phyloP scores from a whole-genome alignment of 2,329 filamentous ascomycete genomes.

The Aspergillus calidoustus region DNA sequence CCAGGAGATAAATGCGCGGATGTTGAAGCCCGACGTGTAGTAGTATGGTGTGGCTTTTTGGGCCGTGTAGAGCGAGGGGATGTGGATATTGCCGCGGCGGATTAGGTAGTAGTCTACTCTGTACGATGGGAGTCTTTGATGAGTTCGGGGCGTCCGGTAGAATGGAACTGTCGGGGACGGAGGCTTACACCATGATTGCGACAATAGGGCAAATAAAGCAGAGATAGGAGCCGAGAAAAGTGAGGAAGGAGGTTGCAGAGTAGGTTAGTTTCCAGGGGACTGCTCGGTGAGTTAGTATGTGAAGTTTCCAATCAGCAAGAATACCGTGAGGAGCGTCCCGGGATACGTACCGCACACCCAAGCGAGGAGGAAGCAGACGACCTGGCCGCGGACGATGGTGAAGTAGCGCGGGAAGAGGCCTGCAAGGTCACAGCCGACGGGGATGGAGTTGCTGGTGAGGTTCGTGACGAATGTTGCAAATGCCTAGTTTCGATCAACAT shows the following conservation, averaged over 20 bases:
- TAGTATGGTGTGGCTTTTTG: not conserved
- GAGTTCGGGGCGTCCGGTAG: too few relatives aligned
- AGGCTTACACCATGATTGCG: constrained; percentile 5
- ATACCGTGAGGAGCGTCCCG: not conserved
- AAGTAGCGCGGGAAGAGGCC: constrained; percentile 6
- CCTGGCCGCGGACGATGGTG: constrained; percentile 5
- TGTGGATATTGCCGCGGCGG: constrained; percentile 3
- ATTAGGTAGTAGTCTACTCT: constrained; percentile 7
- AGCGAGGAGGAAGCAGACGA: not conserved
- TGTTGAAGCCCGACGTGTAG: constrained; percentile 1
- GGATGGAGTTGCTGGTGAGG: constrained; percentile 1
- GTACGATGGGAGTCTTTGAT: too few relatives aligned
- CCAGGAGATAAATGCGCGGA: constrained; percentile 2
- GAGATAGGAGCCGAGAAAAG: constrained; percentile 7
- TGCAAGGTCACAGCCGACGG: not conserved
- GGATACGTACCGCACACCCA: not conserved
- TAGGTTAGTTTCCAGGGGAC: constrained; percentile 11
- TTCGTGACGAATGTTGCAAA: constrained; percentile 7
- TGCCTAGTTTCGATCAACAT: not conserved
- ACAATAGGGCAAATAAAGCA: constrained; percentile 1
- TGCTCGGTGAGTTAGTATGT: not conserved
- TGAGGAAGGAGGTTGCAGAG: constrained; percentile 6
- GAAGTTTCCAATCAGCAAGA: not conserved
- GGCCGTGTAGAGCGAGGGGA: not conserved
- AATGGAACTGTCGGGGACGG: not conserved